Percentiles rank a stretch among this genome's conserved stretches.
phyloP scores from a whole-genome alignment of 805 yeast genomes.

The Wickerhamomyces strasburgensis region DNA sequence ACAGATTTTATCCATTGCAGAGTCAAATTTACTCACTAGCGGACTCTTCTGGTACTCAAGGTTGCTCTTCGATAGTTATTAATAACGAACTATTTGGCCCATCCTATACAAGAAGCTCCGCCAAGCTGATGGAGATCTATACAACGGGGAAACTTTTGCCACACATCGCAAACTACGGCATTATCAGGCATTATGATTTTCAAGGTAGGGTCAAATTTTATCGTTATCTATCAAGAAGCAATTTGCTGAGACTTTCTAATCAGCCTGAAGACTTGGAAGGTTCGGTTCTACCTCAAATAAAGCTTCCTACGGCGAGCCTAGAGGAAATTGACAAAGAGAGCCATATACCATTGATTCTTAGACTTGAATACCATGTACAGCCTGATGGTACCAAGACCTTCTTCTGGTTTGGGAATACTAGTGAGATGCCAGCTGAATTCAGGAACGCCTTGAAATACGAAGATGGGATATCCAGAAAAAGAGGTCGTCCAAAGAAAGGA shows the following conservation, averaged over 20 bases:
- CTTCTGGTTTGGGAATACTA: constrained; percentile 15
- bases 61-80: constrained; percentile 57
- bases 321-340: constrained; percentile 20
- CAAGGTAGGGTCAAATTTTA: constrained; percentile 71
- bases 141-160: constrained; percentile 30
- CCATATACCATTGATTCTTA: constrained; percentile 23
- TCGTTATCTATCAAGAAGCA: constrained; percentile 50
- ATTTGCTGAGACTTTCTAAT: constrained; percentile 31
- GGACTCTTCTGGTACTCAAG: constrained; percentile 36
- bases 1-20: constrained; percentile 57
- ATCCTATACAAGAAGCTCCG: constrained; percentile 45
- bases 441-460: constrained; percentile 2
- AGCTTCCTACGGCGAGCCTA: constrained; percentile 15
- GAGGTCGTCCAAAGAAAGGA: constrained; percentile 25
- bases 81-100: constrained; percentile 47
- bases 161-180: constrained; percentile 29
- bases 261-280: constrained; percentile 23
- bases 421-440: constrained; percentile 3
- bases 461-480: constrained; percentile 9
- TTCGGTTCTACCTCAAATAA: constrained; percentile 23
- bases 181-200: constrained; percentile 64
- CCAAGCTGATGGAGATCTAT: constrained; percentile 46
- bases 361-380: constrained; percentile 2
- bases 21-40: constrained; percentile 56
- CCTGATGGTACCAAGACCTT: constrained; percentile 7